Base-by-base conservation (phyloP, 495 filamentous ascomycete species). In the Annulohypoxylon maeteangense region DNA sequence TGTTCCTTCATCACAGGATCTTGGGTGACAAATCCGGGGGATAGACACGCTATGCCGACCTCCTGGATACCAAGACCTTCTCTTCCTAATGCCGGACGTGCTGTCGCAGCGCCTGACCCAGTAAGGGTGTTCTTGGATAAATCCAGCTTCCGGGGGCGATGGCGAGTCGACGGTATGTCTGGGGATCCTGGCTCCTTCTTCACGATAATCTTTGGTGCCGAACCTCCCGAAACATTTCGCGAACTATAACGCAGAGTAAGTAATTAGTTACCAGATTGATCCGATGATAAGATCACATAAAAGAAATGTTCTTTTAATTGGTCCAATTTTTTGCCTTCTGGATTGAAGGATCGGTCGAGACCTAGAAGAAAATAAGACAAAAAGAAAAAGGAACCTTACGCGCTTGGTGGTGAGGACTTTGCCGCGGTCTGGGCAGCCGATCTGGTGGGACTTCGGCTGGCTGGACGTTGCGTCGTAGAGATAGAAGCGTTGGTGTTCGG, bases 1-100 rank as follows among this genome's bases (percentile, higher is more conserved):
- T 98, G 95, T 79, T 98, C 93, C 71, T 94, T 89, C 93, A 97
- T 97, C 11, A 90, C 86, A n/a, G 95, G 95, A 80, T 99, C 95
- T 70, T 98, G 90, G 1, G 95, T 98, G 53, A 94, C 90, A 77
- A 99, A 98, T 25, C 95, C 95, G 0, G 95, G 95, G 12, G 95
- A 98, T 55, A 99, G 83, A 74, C 95, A 99, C 22, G 95, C 94
- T 63, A 98, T 86, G 45, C 95, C 95, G 12, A 99, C 93, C 76
- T 97, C 91, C 74, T 97, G 94, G 81, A 98, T 95, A 18, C 81
- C 90, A 14, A 95, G 81, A 8, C 90, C 90, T 67, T 95, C 92
- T 54, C 90, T 89, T 29, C 93, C 95, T 81, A 97, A 85, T 23
- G 75, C 75, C 25, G 91, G 93, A 22, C 91, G 89, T 40, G 87